A percentile compares a stretch with the other conserved stretches of the same genome.
These are phyloP conservation scores for Ploettnerulaceae sp. DNA, from an alignment of 2,329 filamentous ascomycete genomes.

Conservation along the genomic window DNA sequence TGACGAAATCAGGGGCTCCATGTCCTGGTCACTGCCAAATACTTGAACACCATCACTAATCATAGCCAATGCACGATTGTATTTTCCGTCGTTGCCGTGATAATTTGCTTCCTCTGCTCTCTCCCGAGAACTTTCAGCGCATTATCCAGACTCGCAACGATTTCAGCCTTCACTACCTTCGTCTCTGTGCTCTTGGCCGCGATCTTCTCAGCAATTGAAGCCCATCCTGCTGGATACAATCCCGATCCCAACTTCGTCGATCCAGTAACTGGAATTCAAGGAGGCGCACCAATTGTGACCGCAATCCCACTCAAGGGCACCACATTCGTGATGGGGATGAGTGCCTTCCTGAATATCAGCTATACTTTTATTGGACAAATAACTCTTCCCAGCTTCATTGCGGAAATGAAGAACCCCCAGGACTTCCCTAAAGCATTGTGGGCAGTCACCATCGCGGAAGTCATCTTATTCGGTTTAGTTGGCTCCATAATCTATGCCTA, in stretches of 20 bases:
- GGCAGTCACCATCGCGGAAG: conserved; percentile 82
- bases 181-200: conserved; percentile 80
- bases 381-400: conserved; percentile 89
- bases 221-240: conserved; percentile 64
- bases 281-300: conserved; percentile 63
- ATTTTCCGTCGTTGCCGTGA: conserved; percentile 68
- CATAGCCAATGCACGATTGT: conserved; percentile 70
- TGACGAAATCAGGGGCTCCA: conserved; percentile 59
- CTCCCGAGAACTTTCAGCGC: conserved; percentile 81
- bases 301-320: conserved; percentile 63
- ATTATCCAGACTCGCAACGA: conserved; percentile 72
- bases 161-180: conserved; percentile 84
- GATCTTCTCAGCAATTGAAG: conserved; percentile 74
- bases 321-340: conserved; percentile 77
- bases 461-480: conserved; percentile 80
- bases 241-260: conserved; percentile 39
- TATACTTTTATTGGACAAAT: conserved; percentile 97
- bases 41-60: conserved; percentile 82
- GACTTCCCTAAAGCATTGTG: conserved; percentile 93
- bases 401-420: conserved; percentile 76
- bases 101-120: conserved; percentile 74
- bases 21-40: conserved; percentile 78
- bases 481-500: conserved; percentile 81
- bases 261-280: conserved; percentile 24
- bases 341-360: conserved; percentile 89